phyloP scores from a whole-genome alignment of 1,284 basidiomycete species.

The Hypsizygus ulmarius region DNA sequence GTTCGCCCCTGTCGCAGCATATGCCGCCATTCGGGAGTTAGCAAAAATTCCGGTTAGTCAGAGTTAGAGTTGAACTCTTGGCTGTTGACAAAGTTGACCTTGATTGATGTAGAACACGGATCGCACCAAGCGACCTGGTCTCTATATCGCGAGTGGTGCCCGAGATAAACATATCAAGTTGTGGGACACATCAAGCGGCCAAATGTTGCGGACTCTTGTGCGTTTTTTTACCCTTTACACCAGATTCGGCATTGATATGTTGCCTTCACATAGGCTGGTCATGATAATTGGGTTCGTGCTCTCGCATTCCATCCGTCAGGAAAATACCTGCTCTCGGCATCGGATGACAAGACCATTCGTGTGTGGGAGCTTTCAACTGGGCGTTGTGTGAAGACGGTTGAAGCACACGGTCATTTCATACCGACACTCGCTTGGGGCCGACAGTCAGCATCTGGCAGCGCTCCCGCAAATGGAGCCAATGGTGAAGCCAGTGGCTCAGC shows the following conservation, averaged over 20 bases:
- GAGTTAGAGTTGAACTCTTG: constrained; percentile 11
- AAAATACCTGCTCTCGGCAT: constrained; percentile 83
- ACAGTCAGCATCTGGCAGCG: constrained; percentile 37
- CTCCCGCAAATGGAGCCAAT: constrained; percentile 16
- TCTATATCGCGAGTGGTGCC: constrained; percentile 78
- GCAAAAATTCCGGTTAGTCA: constrained; percentile 63
- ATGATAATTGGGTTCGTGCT: constrained; percentile 85
- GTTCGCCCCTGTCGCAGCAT: constrained; percentile 77
- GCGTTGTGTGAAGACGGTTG: constrained; percentile 78
- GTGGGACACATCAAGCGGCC: constrained; percentile 82
- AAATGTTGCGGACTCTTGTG: constrained; percentile 43
- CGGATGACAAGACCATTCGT: constrained; percentile 88
- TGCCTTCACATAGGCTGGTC: constrained; percentile 49
- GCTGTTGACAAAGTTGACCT: constrained; percentile 26
- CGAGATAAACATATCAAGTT: constrained; percentile 87
- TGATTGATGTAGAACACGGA: constrained; percentile 37
- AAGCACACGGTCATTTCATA: constrained; percentile 86
- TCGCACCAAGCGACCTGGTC: constrained; percentile 43
- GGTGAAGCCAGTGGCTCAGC: constrained; percentile 38
- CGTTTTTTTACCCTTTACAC: constrained; percentile 11
- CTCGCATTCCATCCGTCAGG: constrained; percentile 85
- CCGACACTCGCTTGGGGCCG: constrained; percentile 82
- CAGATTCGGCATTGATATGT: neutral
- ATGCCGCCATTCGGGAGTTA: constrained; percentile 76
- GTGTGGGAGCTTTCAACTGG: constrained; percentile 86